Percentiles rank a stretch among this genome's conserved stretches.
Conservation (phyloP, 352 stramenopile genomes). For the Globisporangium mamillatum region DNA sequence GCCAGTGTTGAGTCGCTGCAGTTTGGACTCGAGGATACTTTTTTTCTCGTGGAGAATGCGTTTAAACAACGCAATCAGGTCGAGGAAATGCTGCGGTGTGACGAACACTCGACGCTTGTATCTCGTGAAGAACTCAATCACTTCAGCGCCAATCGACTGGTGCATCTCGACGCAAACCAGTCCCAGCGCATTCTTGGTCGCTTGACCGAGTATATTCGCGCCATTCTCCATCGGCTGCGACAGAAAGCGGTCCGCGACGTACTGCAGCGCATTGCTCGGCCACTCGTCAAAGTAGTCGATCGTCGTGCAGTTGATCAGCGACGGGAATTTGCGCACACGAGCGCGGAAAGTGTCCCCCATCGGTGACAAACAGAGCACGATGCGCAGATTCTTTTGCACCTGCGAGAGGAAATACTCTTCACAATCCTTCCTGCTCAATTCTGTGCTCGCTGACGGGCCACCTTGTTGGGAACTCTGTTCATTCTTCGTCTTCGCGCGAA, state of each 20-base stretch:
- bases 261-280: slow-evolving; percentile 83
- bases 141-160: slow-evolving; percentile 25
- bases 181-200: slow-evolving; percentile 29
- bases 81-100: slow-evolving; percentile 88
- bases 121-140: slow-evolving; percentile 31
- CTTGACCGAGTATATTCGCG: background rate
- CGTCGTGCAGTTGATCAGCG: slow-evolving; percentile 92
- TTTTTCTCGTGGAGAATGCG: slow-evolving; percentile 67
- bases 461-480: background rate
- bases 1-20: slow-evolving; percentile 54
- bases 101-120: slow-evolving; percentile 49
- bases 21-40: slow-evolving; percentile 33
- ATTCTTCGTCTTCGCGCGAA: background rate
- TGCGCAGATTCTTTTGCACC: slow-evolving; percentile 82
- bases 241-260: slow-evolving; percentile 69
- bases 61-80: slow-evolving; percentile 88
- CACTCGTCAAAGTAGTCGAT: slow-evolving; percentile 94
- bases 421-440: slow-evolving; percentile 63
- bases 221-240: slow-evolving; percentile 13
- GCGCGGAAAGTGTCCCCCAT: slow-evolving; percentile 77
- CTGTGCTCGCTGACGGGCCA: background rate
- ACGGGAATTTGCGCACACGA: slow-evolving; percentile 89
- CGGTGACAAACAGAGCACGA: slow-evolving; percentile 91
- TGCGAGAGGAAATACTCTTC: slow-evolving; percentile 81
- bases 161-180: slow-evolving; percentile 58